Base-by-base conservation (phyloP, 192 early-diverging fungal genomes). In the Backusella macrospora region DNA sequence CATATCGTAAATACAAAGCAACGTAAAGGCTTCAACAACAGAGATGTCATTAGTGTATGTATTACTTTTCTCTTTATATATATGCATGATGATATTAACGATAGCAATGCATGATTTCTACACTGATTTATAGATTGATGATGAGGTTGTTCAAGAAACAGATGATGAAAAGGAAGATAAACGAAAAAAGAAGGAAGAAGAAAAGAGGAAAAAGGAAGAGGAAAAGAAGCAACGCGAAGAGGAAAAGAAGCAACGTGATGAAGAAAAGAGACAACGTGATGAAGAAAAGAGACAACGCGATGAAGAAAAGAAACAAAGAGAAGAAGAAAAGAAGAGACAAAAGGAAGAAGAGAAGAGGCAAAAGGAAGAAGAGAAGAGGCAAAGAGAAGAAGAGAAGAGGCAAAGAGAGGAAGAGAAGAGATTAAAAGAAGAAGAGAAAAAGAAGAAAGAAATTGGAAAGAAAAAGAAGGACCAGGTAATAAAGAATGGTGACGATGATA, bases 371-470 rank as follows among this genome's bases (percentile, higher is more conserved):
- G 79, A 79, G 49, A 73, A 78, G 23, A 77, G 73, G 70, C 71
- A 37, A 76, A 49, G 23, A 65, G 78, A 72, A 63, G 81, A 86
- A 45, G 76, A 79, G 38, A 72, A 78, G 15, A 45, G 78, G 18
- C 67, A 68, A 26, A 76, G 71, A 18, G 82, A 83, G 16, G 82
- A 86, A 55, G 80, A 83, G 7, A 77, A 80, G 73, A 83, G n/a
- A n/a, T n/a, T n/a, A n/a, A n/a, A 80, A 43, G 59, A 73, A 21
- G 83, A 84, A 23, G 82, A 86, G 26, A 76, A 84, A 46, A 82
- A 78, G 71, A 76, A 75, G 16, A 29, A 47, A 1, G n/a, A 74
- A 37, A 62, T 76, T 23, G 65, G 52, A 48, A 81, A 76, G 49
- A 68, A 79, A 44, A 74, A 71, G 48, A 42, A 16, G 12, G 45